Evolutionary conservation across 1,284 basidiomycete species (phyloP).

Genomic region (Anthracocystis setariae): DNA sequence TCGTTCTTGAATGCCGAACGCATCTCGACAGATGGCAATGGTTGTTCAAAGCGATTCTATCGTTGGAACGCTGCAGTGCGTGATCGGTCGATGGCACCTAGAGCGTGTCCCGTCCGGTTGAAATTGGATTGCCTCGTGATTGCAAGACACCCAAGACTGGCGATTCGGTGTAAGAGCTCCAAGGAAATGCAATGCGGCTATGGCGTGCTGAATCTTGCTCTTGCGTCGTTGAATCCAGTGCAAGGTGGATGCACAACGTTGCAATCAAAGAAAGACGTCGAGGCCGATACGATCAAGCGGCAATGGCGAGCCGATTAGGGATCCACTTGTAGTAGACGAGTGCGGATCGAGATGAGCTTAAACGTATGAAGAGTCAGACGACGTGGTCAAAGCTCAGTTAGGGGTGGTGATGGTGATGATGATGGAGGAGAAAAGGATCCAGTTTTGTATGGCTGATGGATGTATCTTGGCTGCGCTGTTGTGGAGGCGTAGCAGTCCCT

Average conservation of each 20-base stretch:
- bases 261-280: neutral
- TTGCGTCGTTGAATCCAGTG: neutral
- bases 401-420: neutral
- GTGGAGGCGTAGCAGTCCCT: too few species aligned
- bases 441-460: too few species aligned
- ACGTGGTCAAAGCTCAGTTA: neutral
- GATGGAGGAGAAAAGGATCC: neutral
- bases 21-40: conserved; percentile 71
- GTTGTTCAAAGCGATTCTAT: too few species aligned
- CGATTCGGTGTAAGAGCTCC: too few species aligned
- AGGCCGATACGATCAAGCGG: neutral
- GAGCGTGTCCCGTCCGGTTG: too few species aligned
- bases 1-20: conserved; percentile 99
- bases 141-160: too few species aligned
- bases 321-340: neutral
- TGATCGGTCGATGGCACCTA: too few species aligned
- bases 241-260: neutral
- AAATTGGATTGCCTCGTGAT: too few species aligned
- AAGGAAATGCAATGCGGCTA: neutral
- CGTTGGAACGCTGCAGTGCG: too few species aligned
- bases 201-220: neutral
- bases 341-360: neutral
- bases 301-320: neutral
- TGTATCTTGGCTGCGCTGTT: conserved; percentile 1
- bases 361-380: neutral